Percentiles rank a stretch among this genome's conserved stretches.
phyloP scores from a whole-genome alignment of 2,329 filamentous ascomycete species.

The Fusarium sp. region DNA sequence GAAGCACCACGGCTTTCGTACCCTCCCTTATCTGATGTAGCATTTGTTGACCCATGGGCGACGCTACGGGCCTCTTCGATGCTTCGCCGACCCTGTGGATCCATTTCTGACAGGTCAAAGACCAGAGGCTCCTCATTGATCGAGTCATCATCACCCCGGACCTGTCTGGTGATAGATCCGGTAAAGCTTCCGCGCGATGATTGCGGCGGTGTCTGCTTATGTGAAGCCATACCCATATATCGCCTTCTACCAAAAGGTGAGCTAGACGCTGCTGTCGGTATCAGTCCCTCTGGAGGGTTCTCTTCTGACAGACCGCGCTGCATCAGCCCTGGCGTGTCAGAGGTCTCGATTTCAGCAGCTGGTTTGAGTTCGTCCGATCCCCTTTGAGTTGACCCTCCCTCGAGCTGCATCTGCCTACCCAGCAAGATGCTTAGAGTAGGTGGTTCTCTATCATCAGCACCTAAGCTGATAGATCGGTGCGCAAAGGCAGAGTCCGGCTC shows the following conservation, averaged over 20 bases:
- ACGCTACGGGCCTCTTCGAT: slow-evolving; percentile 63
- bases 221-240: slow-evolving; percentile 57
- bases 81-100: slow-evolving; percentile 66
- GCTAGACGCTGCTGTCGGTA: slow-evolving; percentile 52
- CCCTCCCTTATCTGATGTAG: slow-evolving; percentile 51
- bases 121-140: slow-evolving; percentile 75
- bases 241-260: slow-evolving; percentile 60
- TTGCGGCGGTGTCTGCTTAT: slow-evolving; percentile 56
- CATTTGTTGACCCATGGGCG: slow-evolving; percentile 44
- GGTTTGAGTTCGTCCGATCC: slow-evolving; percentile 51
- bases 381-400: slow-evolving; percentile 45
- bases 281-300: slow-evolving; percentile 58
- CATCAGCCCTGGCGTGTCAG: slow-evolving; percentile 53
- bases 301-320: slow-evolving; percentile 58
- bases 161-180: slow-evolving; percentile 52
- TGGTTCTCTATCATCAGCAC: slow-evolving; percentile 71
- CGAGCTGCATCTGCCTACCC: slow-evolving; percentile 54
- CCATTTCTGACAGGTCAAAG: slow-evolving; percentile 79
- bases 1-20: slow-evolving; percentile 54
- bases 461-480: slow-evolving; percentile 75
- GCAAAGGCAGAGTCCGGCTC: slow-evolving; percentile 70
- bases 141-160: slow-evolving; percentile 59
- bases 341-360: slow-evolving; percentile 54
- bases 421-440: slow-evolving; percentile 73
- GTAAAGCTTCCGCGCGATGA: slow-evolving; percentile 59